Base-by-base conservation (phyloP, 768 basidiomycete genomes). In the Clavulina sp. region DNA sequence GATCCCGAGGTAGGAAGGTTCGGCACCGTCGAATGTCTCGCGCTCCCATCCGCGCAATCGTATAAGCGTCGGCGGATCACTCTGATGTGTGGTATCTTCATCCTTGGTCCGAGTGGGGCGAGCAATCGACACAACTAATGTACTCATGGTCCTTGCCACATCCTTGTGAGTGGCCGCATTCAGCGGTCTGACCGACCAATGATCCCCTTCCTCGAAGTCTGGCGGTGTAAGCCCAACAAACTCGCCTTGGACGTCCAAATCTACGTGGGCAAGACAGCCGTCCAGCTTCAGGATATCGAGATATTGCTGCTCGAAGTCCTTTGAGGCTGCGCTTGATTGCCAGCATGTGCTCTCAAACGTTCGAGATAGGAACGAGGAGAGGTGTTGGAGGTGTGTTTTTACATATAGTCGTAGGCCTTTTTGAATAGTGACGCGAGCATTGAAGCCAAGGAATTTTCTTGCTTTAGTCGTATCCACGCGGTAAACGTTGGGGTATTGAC, bases 221-320 rank as follows among this genome's bases (percentile, higher is more conserved):
- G 36, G 36, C 61, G 61, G 46, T 60, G 61, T 40, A 64, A 47
- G 38, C 61, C 57, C 29, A 60, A 57, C 24, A 21, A 64, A 29
- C 48, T 53, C 59, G 21, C 59, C 61, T 3, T 61, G 54, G 50
- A 62, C 55, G 48, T 63, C 58, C 34, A 64, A 59, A 1, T 51
- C 60, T 31, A 65, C 52, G 41, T 61, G 58, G 32, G 62, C 61
- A 5, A 56, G 57, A 47, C 64, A 65, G 32, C 60, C 59, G 28
- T 62, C 55, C 34, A 65, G 51, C 24, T 59, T 59, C 5, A 65
- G n/a, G n/a, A n/a, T n/a, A n/a, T n/a, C n/a, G n/a, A n/a, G n/a
- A n/a, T n/a, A n/a, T n/a, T n/a, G n/a, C n/a, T n/a, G n/a, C n/a
- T n/a, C n/a, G n/a, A n/a, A n/a, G n/a, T n/a, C n/a, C n/a, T n/a